phyloP scores from a whole-genome alignment of 345 rosid genomes.

The Ceriops zippeliana region DNA sequence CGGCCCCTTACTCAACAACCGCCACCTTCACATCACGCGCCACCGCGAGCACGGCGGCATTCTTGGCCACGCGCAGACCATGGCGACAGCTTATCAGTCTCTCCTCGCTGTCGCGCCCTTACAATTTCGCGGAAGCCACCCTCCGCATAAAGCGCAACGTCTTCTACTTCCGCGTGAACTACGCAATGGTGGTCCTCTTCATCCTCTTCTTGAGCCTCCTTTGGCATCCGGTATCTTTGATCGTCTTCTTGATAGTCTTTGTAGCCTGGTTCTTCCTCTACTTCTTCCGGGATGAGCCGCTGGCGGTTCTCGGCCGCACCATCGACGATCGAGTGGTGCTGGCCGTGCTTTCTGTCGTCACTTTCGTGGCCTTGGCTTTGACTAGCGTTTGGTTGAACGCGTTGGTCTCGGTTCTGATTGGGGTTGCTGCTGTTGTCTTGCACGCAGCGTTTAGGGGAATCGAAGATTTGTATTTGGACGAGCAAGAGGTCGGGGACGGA shows the following conservation, averaged over 20 bases:
- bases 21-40: constrained; percentile 31
- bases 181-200: constrained; percentile 43
- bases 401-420: constrained; percentile 51
- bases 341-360: constrained; percentile 34
- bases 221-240: constrained; percentile 69
- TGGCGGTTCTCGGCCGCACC: constrained; percentile 29
- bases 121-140: constrained; percentile 44
- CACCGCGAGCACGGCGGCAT: constrained; percentile 18
- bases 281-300: constrained; percentile 52
- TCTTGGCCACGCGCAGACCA: constrained; percentile 55
- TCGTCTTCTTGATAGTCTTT: constrained; percentile 48
- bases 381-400: constrained; percentile 62
- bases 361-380: constrained; percentile 45
- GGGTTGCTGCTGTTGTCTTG: constrained; percentile 30
- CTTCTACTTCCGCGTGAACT: constrained; percentile 61
- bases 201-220: constrained; percentile 63
- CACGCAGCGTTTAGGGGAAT: constrained; percentile 53
- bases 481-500: constrained; percentile 28
- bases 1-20: constrained; percentile 20
- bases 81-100: constrained; percentile 42
- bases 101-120: constrained; percentile 41
- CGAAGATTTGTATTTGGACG: constrained; percentile 50
- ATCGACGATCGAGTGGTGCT: constrained; percentile 61
- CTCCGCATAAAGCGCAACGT: constrained; percentile 43
- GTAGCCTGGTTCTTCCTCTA: constrained; percentile 65